Percentiles rank a stretch among this genome's conserved stretches.
Conservation (phyloP, 1,284 basidiomycete genomes). For the Heterobasidion irregulare region DNA sequence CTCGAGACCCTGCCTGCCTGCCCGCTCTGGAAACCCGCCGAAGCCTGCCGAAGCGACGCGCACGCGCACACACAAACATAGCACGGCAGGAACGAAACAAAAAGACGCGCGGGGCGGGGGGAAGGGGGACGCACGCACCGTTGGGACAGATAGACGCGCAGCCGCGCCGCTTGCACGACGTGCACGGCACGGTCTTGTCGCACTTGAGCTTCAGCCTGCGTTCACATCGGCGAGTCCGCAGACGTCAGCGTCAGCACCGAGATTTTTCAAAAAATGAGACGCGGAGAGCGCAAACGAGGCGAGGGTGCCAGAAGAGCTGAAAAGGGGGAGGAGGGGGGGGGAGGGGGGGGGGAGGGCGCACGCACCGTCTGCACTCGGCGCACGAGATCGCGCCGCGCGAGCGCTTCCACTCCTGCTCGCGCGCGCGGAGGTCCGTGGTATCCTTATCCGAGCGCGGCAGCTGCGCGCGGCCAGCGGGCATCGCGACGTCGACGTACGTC, state of each 20-base stretch:
- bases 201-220: constrained; percentile 40
- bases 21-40: neutral
- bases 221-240: neutral
- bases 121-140: constrained; percentile 25
- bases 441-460: neutral
- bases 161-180: constrained; percentile 65
- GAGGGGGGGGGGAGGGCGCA: neutral
- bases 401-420: neutral
- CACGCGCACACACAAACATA: neutral
- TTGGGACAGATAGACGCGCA: constrained; percentile 73
- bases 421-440: neutral
- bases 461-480: no score
- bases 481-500: no score
- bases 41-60: neutral
- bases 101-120: neutral
- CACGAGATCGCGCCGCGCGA: neutral
- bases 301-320: neutral
- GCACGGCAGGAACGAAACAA: no score
- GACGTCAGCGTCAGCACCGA: neutral
- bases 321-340: no score
- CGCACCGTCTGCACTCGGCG: neutral
- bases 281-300: neutral
- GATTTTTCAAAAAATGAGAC: neutral
- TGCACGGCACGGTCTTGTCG: constrained; percentile 68
- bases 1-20: no score